Conservation (phyloP, 805 yeast species). For the Pichia nanzhaoensis region DNA sequence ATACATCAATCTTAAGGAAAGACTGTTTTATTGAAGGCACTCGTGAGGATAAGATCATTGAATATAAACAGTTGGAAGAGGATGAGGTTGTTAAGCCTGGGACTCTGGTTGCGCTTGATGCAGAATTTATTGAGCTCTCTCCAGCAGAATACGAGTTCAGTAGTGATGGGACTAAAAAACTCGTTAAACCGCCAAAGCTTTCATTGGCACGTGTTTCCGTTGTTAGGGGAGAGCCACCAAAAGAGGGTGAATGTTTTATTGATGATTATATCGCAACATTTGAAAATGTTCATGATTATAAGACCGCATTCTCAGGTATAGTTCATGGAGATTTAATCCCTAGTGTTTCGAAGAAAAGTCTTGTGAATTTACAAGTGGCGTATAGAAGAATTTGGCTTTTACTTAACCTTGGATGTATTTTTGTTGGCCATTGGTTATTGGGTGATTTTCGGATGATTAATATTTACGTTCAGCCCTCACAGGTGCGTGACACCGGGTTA, state of each 20-base stretch:
- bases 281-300: slow-evolving; percentile 69
- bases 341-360: slow-evolving; percentile 48
- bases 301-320: slow-evolving; percentile 91
- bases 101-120: slow-evolving; percentile 84
- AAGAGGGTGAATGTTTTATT: slow-evolving; percentile 71
- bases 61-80: slow-evolving; percentile 60
- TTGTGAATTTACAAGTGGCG: slow-evolving; percentile 76
- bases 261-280: slow-evolving; percentile 86
- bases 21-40: slow-evolving; percentile 70
- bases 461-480: slow-evolving; percentile 75
- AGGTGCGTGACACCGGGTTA: slow-evolving; percentile 85
- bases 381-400: slow-evolving; percentile 88
- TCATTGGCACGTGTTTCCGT: slow-evolving; percentile 89
- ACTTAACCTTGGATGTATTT: slow-evolving; percentile 79
- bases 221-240: slow-evolving; percentile 62
- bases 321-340: slow-evolving; percentile 87
- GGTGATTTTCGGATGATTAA: slow-evolving; percentile 93
- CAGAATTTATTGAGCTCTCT: slow-evolving; percentile 83
- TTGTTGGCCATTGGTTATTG: slow-evolving; percentile 89
- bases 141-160: slow-evolving; percentile 76
- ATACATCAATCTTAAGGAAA: slow-evolving; percentile 60
- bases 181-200: slow-evolving; percentile 67
- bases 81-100: slow-evolving; percentile 73
- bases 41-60: slow-evolving; percentile 49
- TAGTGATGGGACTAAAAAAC: slow-evolving; percentile 59